Base-by-base conservation (phyloP, 2,329 filamentous ascomycete genomes). In the Calonectria leucothoes region DNA sequence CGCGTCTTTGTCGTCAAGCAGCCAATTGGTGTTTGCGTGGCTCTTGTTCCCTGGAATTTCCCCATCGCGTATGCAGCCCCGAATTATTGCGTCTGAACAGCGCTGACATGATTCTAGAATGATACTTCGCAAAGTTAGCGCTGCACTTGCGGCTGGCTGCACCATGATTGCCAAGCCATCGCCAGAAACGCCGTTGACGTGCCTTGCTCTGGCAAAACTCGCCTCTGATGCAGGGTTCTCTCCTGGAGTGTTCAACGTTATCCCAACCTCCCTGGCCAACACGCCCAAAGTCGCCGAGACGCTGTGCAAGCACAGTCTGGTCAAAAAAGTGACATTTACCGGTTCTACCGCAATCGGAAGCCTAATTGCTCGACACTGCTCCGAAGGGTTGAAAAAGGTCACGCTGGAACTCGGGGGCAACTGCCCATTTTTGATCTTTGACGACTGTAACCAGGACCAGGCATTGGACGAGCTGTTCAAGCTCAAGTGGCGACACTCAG, bases 81-180 rank as follows among this genome's bases (percentile, higher is more conserved):
- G 78, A 8, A 17, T 0, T 17, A 39, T 8, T 15, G 3, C 12
- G 14, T 8, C n/a, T 25, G 20, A 37, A 2, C 6, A 6, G 25
- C 15, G 31, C 31, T 59, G 33, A 59, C 23, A 4, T 59, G 8
- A 27, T 78, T 11, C 4, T 10, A 82, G 83, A 0, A 84, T 91
- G 91, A 93, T 94, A 82, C 93, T 93, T 75, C 89, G 87, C 29
- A 88, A 89, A 73, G 83, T 85, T 6, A 85, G 83, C 0, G 85
- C 91, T 0, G 91, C 91, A 1, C 85, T 95, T 31, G 94, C 93
- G 29, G 93, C 93, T 14, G 94, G 93, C 25, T 95, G 93, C 82
- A 94, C 93, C 2, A 94, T 96, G 91, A 87, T 96, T 17, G 87
- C 91, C 27, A 95, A 95, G 84, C 92, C 93, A 1, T 93, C 91